These are phyloP conservation scores for Geranium rotundifolium DNA, from an alignment of 345 rosid genomes.

Conservation along the genomic window DNA sequence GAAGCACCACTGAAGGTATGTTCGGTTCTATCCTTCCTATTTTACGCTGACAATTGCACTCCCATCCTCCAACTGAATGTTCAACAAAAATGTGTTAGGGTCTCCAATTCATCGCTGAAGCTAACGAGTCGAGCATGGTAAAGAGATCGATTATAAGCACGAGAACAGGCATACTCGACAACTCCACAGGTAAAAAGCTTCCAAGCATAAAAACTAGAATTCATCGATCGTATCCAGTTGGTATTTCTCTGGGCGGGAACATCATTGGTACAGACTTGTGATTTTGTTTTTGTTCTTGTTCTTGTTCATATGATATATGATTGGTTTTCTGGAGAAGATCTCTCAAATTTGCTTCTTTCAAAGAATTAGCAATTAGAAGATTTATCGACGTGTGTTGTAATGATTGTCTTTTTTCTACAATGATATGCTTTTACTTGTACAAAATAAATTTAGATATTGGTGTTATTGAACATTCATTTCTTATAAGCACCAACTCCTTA, in stretches of 20 bases:
- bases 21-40: neutral
- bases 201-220: constrained; percentile 30
- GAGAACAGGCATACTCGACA: constrained; percentile 17
- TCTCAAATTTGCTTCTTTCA: too few species aligned
- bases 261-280: constrained; percentile 1
- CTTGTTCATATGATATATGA: neutral
- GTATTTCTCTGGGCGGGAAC: constrained; percentile 48
- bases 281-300: too few species aligned
- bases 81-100: constrained; percentile 42
- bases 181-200: constrained; percentile 16
- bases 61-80: neutral
- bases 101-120: constrained; percentile 57
- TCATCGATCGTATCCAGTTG: constrained; percentile 58
- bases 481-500: too few species aligned
- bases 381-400: too few species aligned
- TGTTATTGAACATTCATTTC: too few species aligned
- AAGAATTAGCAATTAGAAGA: too few species aligned
- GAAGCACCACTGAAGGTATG: neutral
- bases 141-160: constrained; percentile 18
- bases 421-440: too few species aligned
- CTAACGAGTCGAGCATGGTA: constrained; percentile 14
- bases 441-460: too few species aligned
- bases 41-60: neutral
- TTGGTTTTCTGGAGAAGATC: neutral
- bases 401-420: too few species aligned